phyloP scores from a whole-genome alignment of 768 basidiomycete species.

The Exidia glandulosa region DNA sequence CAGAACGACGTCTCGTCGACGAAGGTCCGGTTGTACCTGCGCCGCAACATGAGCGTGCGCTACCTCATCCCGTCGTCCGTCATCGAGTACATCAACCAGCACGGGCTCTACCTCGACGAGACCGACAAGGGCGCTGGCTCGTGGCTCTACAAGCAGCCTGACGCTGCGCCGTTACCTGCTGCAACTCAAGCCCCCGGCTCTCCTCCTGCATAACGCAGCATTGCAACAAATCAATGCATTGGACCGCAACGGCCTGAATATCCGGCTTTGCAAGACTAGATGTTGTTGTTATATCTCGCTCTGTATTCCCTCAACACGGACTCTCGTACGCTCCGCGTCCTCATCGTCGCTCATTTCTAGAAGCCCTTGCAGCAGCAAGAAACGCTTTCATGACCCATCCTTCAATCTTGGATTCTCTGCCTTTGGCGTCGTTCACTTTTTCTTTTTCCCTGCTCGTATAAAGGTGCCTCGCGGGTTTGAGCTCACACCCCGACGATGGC shows the following conservation, averaged over 20 bases:
- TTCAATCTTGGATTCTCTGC: too few species aligned
- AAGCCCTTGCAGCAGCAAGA: too few species aligned
- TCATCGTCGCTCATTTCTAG: too few species aligned
- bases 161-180: background rate
- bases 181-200: background rate
- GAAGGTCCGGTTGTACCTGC: constrained; percentile 70
- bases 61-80: constrained; percentile 88
- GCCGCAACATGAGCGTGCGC: constrained; percentile 70
- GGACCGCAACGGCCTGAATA: too few species aligned
- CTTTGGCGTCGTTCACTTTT: background rate
- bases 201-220: background rate
- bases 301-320: too few species aligned
- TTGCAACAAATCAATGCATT: background rate
- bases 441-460: background rate
- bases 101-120: constrained; percentile 36
- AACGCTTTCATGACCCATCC: too few species aligned
- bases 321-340: too few species aligned
- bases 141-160: background rate
- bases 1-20: constrained; percentile 97
- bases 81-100: constrained; percentile 86
- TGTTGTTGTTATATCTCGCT: too few species aligned
- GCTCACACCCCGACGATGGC: background rate
- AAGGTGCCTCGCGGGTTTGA: background rate
- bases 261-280: too few species aligned
- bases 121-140: background rate